A percentile compares a stretch with the other conserved stretches of the same genome.
Conservation (phyloP, 148 eudicot genomes). For the Silene uniflora region DNA sequence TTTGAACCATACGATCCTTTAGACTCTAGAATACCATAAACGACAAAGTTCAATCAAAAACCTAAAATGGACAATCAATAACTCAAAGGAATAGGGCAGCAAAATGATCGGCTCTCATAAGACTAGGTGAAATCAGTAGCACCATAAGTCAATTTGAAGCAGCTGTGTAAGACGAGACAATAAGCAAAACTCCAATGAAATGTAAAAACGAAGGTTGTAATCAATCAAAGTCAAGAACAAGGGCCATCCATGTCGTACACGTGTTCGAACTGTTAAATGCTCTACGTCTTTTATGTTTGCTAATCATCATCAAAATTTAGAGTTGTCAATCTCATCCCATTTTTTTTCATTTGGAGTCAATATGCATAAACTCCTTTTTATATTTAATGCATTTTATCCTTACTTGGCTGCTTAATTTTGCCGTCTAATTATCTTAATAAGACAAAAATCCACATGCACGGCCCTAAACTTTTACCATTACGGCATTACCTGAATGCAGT, state of each 20-base stretch:
- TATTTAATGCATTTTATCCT: conserved; percentile 25
- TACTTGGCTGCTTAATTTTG: conserved; percentile 10
- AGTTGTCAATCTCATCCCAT: conserved; percentile 18
- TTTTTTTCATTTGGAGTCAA: too few species aligned
- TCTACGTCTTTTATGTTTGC: conserved; percentile 6
- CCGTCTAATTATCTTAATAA: conserved; percentile 24
- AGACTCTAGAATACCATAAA: too few species aligned
- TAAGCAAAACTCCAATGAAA: background rate
- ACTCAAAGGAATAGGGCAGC: too few species aligned
- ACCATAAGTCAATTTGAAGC: background rate
- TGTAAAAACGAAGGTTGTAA: background rate
- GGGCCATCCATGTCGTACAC: conserved; percentile 28
- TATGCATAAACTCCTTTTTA: conserved; percentile 12
- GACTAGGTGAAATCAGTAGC: too few species aligned
- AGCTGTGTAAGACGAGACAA: background rate
- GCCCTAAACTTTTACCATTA: too few species aligned
- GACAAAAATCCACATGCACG: conserved; percentile 12
- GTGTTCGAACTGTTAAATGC: conserved; percentile 22
- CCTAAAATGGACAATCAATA: too few species aligned
- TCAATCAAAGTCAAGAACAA: conserved; percentile 20
- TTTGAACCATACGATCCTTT: too few species aligned
- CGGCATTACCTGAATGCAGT: too few species aligned
- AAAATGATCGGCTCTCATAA: too few species aligned
- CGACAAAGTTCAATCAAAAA: too few species aligned
- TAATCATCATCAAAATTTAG: background rate